Base-by-base conservation (phyloP, 495 filamentous ascomycete species). In the Hypoxylon fuscum region DNA sequence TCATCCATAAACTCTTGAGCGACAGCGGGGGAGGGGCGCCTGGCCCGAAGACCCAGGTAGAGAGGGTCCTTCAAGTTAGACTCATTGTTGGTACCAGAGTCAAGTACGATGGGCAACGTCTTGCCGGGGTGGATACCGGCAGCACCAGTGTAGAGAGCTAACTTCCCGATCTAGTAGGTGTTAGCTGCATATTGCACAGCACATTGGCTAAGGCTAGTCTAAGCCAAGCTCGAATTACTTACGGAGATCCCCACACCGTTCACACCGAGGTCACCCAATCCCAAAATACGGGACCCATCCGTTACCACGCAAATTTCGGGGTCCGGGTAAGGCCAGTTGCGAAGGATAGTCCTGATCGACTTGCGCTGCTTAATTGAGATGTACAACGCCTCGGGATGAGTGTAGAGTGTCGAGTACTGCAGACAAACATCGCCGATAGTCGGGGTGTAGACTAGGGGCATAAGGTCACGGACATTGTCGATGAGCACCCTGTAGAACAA, bases 161-260 rank as follows among this genome's bases (percentile, higher is more conserved):
- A 79, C 77, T 98, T 97, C 57, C 95, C 91, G 67, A 85, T 84
- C 83, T 85, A 66, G 58, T 5, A 22, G 22, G 52, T 63, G 66
- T 68, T 52, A 70, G 55, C 55, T 37, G 54, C 59, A 42, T 23
- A 48, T 40, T 46, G 46, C 44, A 37, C 38, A 25, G 15, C 49
- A 59, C 31, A 21, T 20, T 21, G 18, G 23, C 32, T 27, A 23
- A 37, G 14, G 29, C 59, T 57, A 51, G 57, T 44, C 23, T 42
- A 56, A 55, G 49, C 46, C 29, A 35, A 65, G 55, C 22, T 18
- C 11, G 48, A 59, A 60, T 43, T 49, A 83, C 83, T 87, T 77
- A 98, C 93, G 59, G 95, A 92, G 77, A 98, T 98, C 54, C 95
- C 95, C 85, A 98, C 96, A 58, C 95, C 95, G 74, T 97, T 96